These are phyloP conservation scores for Aspergillus sp. DNA, from an alignment of 2,329 filamentous ascomycete genomes.

Conservation along the genomic window DNA sequence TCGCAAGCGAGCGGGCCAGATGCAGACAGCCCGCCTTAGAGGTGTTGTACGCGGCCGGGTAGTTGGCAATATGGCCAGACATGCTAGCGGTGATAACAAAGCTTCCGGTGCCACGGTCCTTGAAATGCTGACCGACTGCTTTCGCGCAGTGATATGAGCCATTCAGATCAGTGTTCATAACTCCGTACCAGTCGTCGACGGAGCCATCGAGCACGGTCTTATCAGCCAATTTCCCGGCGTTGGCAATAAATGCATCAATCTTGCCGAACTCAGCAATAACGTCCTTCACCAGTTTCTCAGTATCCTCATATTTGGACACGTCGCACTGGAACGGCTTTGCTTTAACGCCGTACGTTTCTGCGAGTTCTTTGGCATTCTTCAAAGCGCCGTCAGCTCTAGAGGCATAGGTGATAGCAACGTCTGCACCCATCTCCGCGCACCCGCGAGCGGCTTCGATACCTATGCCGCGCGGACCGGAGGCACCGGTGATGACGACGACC, in stretches of 20 bases:
- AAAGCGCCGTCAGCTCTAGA: constrained; percentile 61
- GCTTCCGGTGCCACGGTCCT: constrained; percentile 62
- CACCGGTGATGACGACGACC: constrained; percentile 50
- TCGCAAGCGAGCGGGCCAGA: constrained; percentile 62
- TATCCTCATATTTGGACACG: constrained; percentile 57
- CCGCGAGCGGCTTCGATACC: constrained; percentile 66
- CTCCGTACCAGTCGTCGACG: constrained; percentile 70
- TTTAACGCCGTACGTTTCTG: constrained; percentile 62
- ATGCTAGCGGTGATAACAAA: constrained; percentile 67
- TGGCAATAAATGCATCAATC: constrained; percentile 67
- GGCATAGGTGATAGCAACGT: constrained; percentile 67
- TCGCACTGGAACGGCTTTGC: constrained; percentile 67
- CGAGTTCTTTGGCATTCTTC: constrained; percentile 64
- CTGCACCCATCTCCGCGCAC: constrained; percentile 64
- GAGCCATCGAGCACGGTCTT: constrained; percentile 67
- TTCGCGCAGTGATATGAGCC: constrained; percentile 83
- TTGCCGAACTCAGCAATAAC: constrained; percentile 69
- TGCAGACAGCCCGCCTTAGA: constrained; percentile 69
- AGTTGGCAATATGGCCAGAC: constrained; percentile 57
- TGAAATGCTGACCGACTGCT: constrained; percentile 79
- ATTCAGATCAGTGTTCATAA: constrained; percentile 84
- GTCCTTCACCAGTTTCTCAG: constrained; percentile 57
- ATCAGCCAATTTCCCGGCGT: constrained; percentile 70
- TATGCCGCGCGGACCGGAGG: constrained; percentile 63
- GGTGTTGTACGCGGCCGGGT: constrained; percentile 61